Conservation (phyloP, 2,329 filamentous ascomycete genomes). For the Colletotrichum orchidophilum region DNA sequence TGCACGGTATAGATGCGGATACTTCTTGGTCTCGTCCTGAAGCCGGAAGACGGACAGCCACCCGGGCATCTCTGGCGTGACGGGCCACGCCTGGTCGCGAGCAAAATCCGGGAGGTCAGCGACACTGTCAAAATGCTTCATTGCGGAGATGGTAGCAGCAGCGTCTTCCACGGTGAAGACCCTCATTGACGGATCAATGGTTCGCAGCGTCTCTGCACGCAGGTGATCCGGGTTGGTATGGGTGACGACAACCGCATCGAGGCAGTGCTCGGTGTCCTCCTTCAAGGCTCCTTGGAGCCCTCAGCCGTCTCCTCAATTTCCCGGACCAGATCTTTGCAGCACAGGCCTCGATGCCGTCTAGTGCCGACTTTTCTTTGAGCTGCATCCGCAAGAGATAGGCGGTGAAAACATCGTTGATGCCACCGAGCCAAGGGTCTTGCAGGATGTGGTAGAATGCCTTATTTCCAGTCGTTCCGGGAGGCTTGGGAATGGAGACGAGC, state of each 20-base stretch:
- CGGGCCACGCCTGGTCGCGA: constrained; percentile 4
- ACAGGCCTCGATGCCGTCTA: background rate
- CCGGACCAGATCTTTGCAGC: background rate
- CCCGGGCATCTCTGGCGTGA: background rate
- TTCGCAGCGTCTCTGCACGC: constrained; percentile 7
- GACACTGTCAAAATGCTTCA: constrained; percentile 14
- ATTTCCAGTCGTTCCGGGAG: constrained; percentile 37
- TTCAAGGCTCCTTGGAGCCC: background rate
- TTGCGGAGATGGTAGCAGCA: background rate
- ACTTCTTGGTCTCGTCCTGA: background rate
- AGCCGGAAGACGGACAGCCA: constrained; percentile 14
- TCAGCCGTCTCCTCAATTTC: background rate
- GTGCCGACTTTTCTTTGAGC: background rate
- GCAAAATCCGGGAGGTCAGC: constrained; percentile 1
- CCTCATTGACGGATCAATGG: background rate
- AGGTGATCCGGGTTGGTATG: constrained; percentile 18
- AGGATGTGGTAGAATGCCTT: constrained; percentile 43
- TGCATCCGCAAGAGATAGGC: background rate
- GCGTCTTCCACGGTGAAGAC: constrained; percentile 7
- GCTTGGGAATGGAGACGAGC: constrained; percentile 45
- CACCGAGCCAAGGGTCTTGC: constrained; percentile 46
- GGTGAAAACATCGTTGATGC: background rate
- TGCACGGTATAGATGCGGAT: background rate
- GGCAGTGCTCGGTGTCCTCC: background rate
- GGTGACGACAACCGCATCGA: constrained; percentile 23